Evolutionary conservation across 2,329 filamentous ascomycete genomes (phyloP), one percentile per base, ranked within the genome.

Genomic region (Clarireedia paspali): DNA sequence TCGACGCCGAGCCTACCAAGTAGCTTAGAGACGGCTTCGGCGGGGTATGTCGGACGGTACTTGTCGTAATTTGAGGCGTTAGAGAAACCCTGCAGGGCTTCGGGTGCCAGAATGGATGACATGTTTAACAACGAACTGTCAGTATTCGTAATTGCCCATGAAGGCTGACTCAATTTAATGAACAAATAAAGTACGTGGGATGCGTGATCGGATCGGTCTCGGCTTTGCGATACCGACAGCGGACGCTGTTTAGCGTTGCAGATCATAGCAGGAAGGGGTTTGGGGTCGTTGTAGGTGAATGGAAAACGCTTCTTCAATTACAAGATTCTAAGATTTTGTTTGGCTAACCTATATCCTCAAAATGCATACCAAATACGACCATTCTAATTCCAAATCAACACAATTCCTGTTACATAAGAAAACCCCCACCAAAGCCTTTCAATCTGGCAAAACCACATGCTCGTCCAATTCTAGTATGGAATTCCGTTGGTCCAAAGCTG

Each of bases 401-500:
- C 9, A n/a, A 2, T 42, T 14, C 39, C 39, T 5, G 17, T 42
- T n/a, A 42, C 39, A 6, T 47, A 48, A 38, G 14, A 48, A 12
- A 34, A 34, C 30, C 42, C 20, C 20, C 10, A 15, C 12, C n/a
- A 4, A 15, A 23, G 14, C 26, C 15, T 17, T 23, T 9, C 30
- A 34, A 34, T 34, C 30, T 34, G 30, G 30, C 30, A 34, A 14
- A 34, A 12, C 30, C 30, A 34, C 30, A 34, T 14, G 30, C 9
- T 34, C 30, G n/a, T 23, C 27, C 20, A 9, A 24, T 42, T 57
- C 56, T 66, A 68, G 53, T 95, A 97, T 36, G 94, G 94, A 71
- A 99, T 99, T 6, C 92, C 94, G 69, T 99, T 97, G 34, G 94
- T 97, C 73, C 96, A 75, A 67, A 96, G 76, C 77, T 99, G 94